phyloP scores from a whole-genome alignment of 2,329 filamentous ascomycete genomes.

The Fusarium denticulatum region DNA sequence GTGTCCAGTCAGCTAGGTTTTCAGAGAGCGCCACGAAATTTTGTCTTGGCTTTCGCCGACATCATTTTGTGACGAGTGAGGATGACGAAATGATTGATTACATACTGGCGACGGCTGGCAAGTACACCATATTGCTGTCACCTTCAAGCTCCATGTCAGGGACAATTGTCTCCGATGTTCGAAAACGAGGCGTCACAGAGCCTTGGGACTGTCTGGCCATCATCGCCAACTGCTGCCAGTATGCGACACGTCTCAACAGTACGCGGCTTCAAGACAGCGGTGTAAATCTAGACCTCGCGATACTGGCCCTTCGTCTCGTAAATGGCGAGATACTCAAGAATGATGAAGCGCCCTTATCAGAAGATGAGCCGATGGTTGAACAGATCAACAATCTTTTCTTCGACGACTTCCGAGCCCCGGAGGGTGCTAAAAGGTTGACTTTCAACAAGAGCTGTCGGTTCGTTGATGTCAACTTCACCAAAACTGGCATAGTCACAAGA shows the following conservation, averaged over 20 bases:
- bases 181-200: constrained; percentile 27
- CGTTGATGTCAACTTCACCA: constrained; percentile 23
- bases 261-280: constrained; percentile 10
- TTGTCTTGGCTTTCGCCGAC: constrained; percentile 34
- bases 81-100: not conserved
- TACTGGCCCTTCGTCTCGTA: constrained; percentile 44
- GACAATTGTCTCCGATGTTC: constrained; percentile 40
- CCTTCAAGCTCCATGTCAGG: constrained; percentile 41
- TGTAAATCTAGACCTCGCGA: constrained; percentile 40
- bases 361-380: constrained; percentile 2
- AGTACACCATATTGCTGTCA: constrained; percentile 39
- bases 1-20: constrained; percentile 35
- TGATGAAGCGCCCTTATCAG: constrained; percentile 4
- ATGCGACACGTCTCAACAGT: constrained; percentile 39
- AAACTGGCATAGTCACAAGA: constrained; percentile 28
- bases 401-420: constrained; percentile 28
- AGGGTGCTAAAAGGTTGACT: constrained; percentile 23
- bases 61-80: not conserved
- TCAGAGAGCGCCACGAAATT: constrained; percentile 39
- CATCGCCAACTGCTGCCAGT: constrained; percentile 49
- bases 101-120: constrained; percentile 40
- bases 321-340: constrained; percentile 50
- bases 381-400: constrained; percentile 32
- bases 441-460: constrained; percentile 44
- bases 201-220: constrained; percentile 45